Evolutionary conservation across 179 eudicot species (phyloP).

Genomic region (Pouteria campechiana): DNA sequence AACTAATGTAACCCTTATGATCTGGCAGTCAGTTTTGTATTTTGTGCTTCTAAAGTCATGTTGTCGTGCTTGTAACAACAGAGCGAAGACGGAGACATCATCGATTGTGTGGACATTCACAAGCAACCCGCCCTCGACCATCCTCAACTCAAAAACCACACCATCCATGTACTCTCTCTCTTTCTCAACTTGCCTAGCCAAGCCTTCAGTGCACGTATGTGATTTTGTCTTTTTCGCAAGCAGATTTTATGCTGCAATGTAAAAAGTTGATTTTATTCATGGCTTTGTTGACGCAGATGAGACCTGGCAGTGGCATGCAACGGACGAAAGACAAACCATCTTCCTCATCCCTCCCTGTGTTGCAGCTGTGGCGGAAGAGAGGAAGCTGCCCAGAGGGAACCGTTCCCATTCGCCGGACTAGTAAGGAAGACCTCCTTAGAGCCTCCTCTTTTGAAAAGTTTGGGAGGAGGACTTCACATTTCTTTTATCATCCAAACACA

Average conservation of each 20-base stretch:
- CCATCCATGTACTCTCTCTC: constrained; percentile 30
- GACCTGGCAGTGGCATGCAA: too few species aligned
- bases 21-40: background rate
- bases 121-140: constrained; percentile 61
- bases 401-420: constrained; percentile 40
- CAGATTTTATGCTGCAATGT: background rate
- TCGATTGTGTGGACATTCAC: constrained; percentile 51
- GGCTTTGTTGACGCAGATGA: constrained; percentile 19
- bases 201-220: background rate
- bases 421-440: constrained; percentile 13
- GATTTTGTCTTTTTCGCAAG: too few species aligned
- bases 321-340: constrained; percentile 3
- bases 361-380: constrained; percentile 46
- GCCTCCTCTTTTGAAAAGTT: constrained; percentile 7
- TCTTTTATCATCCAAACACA: constrained; percentile 2
- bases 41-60: background rate
- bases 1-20: too few species aligned
- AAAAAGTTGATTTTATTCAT: background rate
- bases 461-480: constrained; percentile 19
- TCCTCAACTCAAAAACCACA: constrained; percentile 50
- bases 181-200: background rate
- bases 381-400: constrained; percentile 62
- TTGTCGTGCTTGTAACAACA: too few species aligned
- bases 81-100: constrained; percentile 72
- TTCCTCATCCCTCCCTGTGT: constrained; percentile 4